Evolutionary conservation across 257 asterid species (phyloP), one percentile per base, ranked within the genome.

Genomic region (Solanum chiquidenum): DNA sequence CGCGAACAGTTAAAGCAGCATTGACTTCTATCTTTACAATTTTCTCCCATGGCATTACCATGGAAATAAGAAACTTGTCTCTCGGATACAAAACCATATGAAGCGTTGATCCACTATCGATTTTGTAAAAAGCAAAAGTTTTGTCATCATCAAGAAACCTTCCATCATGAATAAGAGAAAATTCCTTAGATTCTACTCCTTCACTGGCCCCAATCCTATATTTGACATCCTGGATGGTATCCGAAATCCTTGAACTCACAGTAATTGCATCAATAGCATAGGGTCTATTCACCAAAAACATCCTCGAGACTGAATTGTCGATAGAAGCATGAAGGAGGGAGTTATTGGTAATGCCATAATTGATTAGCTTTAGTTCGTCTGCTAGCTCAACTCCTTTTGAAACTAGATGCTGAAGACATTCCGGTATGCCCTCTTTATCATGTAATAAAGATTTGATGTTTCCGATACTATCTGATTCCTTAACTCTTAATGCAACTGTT

Each of bases 371-470:
- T 52, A 38, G 42, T 49, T 87, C 89, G 62, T 85, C 87, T 27
- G 3, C 18, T 40, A 90, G 88, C 42, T 12, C 69, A 31, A 83
- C 73, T 33, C 89, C 90, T 9, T n/a, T 23, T 25, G 73, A 90
- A 73, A 55, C 35, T 12, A 87, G n/a, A 9, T 87, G 64, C 66
- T 90, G 92, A 37, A 87, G 69, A 79, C 64, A 55, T 87, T 90
- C 88, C 3, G 89, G 83, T 84, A 88, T 49, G 31, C 55, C 89
- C 60, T 88, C 92, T 85, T 90, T 86, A 38, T 87, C 86, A 25
- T 34, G 33, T 84, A 90, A 42, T 73, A 84, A 21, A 6, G 83
- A 79, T 87, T 88, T 90, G 29, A 88, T 55, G 23, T 72, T 38
- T 80, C 91, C 29, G 46, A 87, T 86, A 20, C 82, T 88, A 21